Base-by-base conservation (phyloP, 2,329 filamentous ascomycete genomes). In the Fusarium decemcellulare region DNA sequence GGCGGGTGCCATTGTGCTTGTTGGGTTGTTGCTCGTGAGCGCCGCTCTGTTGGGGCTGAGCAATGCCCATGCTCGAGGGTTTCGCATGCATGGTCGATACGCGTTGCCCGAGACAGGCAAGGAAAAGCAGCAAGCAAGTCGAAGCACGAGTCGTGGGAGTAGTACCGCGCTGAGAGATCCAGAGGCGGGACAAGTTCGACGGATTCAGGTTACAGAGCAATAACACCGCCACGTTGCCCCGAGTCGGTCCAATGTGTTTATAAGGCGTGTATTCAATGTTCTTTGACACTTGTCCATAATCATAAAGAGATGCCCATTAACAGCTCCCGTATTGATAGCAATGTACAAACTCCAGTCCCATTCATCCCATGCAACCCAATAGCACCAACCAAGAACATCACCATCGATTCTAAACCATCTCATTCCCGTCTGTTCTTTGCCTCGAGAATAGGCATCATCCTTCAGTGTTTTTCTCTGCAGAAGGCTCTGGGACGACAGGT, bases 1-100 rank as follows among this genome's bases (percentile, higher is more conserved):
- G 72, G 80, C 80, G 0, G 87, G 87, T 5, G 83, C 85, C 37
- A 76, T 89, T 10, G 77, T 86, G 5, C 79, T 90, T 40, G 81
- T 89, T 66, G 76, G 77, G 0, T 76, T 90, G 53, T 74, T 90
- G 51, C 76, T 90, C 11, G 58, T 80, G n/a, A 87, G 85, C 27
- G 87, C 86, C 0, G 86, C 80, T 0, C 66, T 89, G 34, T 76
- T 91, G 12, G 86, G 85, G 3, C 68, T 88, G 29, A 86, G 86
- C 65, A 90, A 90, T 65, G 80, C 82, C 2, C 78, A 83, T 54
- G 82, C 83, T 1, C 82, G 79, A 34, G 79, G 80, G 0, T 76
- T 90, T 39, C 78, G 79, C 32, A 86, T 89, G 77, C 82, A 88
- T 66, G 87, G 86, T 0, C 80, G 86, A 14, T 76, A 85, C 23